Percentiles rank a stretch among this genome's conserved stretches.
These are phyloP conservation scores for Stachybotrys chartarum DNA, from an alignment of 2,329 filamentous ascomycete genomes.

Conservation along the genomic window DNA sequence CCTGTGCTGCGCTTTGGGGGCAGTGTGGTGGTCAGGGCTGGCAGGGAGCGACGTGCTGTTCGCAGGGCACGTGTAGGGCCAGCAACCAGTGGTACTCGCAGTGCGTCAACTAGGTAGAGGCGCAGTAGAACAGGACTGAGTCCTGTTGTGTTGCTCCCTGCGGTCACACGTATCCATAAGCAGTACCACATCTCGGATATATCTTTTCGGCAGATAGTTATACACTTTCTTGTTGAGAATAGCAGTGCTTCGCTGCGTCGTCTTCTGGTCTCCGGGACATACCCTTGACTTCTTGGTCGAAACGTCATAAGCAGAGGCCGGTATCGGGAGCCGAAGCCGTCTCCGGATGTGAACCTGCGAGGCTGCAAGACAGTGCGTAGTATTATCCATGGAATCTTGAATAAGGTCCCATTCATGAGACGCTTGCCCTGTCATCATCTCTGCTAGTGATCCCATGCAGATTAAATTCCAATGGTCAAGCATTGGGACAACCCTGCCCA, in stretches of 20 bases:
- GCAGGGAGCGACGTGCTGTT: constrained; percentile 8
- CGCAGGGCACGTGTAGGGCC: constrained; percentile 5
- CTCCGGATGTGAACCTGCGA: no score
- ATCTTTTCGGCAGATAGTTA: no score
- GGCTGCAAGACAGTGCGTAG: no score
- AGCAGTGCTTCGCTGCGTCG: no score
- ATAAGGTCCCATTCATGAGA: no score
- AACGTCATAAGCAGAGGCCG: no score
- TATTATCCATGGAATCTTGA: no score
- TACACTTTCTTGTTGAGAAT: no score
- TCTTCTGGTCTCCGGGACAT: no score
- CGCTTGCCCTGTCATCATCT: constrained; percentile 1
- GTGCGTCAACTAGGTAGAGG: constrained; percentile 5
- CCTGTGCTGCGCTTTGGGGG: constrained; percentile 4
- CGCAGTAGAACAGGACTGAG: background rate
- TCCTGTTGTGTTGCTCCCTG: background rate
- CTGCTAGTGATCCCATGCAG: constrained; percentile 6
- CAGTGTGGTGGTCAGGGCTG: constrained; percentile 6
- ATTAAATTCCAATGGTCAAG: background rate
- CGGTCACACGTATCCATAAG: background rate
- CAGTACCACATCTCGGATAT: background rate
- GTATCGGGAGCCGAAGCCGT: no score
- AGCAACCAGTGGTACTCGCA: constrained; percentile 8
- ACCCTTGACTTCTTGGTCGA: no score
- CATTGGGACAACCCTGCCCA: background rate